Base-by-base conservation (phyloP, 2,329 filamentous ascomycete genomes). In the Xylaria sp. region DNA sequence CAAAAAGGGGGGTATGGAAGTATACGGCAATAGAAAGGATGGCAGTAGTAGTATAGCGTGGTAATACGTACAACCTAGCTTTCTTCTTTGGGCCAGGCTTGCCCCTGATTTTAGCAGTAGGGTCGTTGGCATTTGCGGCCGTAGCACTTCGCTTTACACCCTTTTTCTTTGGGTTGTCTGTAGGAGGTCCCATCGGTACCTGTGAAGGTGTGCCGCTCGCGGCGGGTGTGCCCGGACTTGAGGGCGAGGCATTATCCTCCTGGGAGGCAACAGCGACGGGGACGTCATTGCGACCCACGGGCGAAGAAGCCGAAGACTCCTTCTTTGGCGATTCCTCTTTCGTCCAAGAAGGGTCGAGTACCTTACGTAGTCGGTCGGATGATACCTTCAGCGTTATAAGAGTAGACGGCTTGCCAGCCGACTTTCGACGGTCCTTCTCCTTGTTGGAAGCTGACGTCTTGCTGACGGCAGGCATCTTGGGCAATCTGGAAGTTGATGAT, bases 61-160 rank as follows among this genome's bases (percentile, higher is more conserved):
- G 21, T n/a, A 58, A 56, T 27, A 90, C 93, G 80, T 90, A 97
- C 94, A 97, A 79, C 83, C 90, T 89, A 67, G 91, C 89, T 81
- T 96, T 97, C 87, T 97, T 97, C 86, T 97, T 98, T 0, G 94
- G 94, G 6, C 94, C 94, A 6, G 95, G 94, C 80, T 96, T 96
- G 74, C 90, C 90, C 74, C 91, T 83, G 56, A 88, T 82, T 77
- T 91, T 93, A n/a, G 88, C 71, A 79, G 77, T 71, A 75, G 79
- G 77, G 78, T 81, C 71, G 63, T 78, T 77, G 73, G 87, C 82
- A 78, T 90, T 90, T 60, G 81, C 82, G 57, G 83, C 86, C 38
- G 85, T 82, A 70, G 90, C 90, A 21, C 86, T 85, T 67, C 89
- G 85, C 75, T 92, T 90, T 33, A 85, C 81, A 33, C 89, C 88